Evolutionary conservation across 495 filamentous ascomycete species (phyloP), one percentile per base, ranked within the genome.

Genomic region (Cryomyces minteri): DNA sequence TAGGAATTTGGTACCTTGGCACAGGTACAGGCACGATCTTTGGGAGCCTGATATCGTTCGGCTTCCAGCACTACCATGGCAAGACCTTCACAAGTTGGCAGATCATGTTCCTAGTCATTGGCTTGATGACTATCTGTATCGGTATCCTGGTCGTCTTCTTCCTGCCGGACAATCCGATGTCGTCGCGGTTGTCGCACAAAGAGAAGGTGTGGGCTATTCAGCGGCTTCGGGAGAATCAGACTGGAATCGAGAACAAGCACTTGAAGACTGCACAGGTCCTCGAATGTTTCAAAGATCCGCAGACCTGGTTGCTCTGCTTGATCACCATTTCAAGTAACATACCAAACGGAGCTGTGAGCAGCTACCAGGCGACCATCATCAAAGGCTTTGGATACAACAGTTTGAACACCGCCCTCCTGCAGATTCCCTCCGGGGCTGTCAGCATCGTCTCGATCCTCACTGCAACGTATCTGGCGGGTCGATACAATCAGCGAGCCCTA

Each of bases 281-380:
- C 5, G 46, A 52, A 39, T n/a, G 30, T 29, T 31, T 47, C 43
- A 29, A 25, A 7, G 49, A 55, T 44, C 44, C 50, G 11, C 48
- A 55, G 45, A 52, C 48, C 32, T 55, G 46, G 40, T 41, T 49
- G 30, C 31, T 51, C 5, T 7, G n/a, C 25, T 14, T 48, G 7
- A 44, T 49, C 46, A n/a, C 41, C 36, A 2, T 38, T 3, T 38
- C 9, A 9, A 14, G 9, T 3, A 38, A 38, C 34, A 9, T 38
- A 38, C 18, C 18, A 1, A 25, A 25, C 18, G 48, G 52, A 31
- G 54, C 47, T 9, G 41, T 51, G 4, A 39, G 44, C 4, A 43
- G 14, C 10, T 56, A 51, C 48, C 44, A 41, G 32, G 44, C 51
- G 4, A 45, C 50, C 10, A 33, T 56, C 54, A 45, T 56, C 39